Base-by-base conservation (phyloP, 371 early-diverging fungal species). In the Lichtheimia ornata region DNA sequence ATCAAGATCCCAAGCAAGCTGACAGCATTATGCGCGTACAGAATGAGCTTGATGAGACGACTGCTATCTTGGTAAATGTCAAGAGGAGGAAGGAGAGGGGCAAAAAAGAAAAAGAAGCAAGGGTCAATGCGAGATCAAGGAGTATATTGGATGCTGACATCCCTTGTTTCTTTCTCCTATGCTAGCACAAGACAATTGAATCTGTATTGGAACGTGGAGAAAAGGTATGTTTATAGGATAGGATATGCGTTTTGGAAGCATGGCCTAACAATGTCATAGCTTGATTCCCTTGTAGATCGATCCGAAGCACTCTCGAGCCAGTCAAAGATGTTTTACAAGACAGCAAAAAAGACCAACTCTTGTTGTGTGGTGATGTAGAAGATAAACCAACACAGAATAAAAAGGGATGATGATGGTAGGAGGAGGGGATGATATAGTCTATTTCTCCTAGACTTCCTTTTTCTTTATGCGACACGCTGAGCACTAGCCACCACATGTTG, bases 321-420 rank as follows among this genome's bases (percentile, higher is more conserved):
- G 79, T 93, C 96, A 41, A 98, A 98, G 73, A 90, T 92, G 86
- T 97, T 99, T 65, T 99, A 97, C 84, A 99, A 97, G 83, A 90
- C 95, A 5, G 99, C 99, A 22, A 97, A 97, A 80, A 96, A 95
- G 82, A 96, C 95, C 52, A 99, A 99, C 73, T 83, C 91, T 43
- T 96, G 96, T 74, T 99, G 99, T 56, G 79, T 81, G 27, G 77
- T 80, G 14, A 80, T 80, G 81, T 80, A 77, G 64, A 35, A 35
- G 35, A 35, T 35, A 35, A 11, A 11, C 11, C 11, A 11, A 35
- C 35, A 35, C 9, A 35, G 7, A 7, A 35, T 9, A 9, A 35
- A 35, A 35, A 35, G 35, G 35, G 35, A 11, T 6, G 35, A 11
- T 6, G 35, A 9, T 6, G 35, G 11, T 22, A 22, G 35, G 11